Evolutionary conservation across 257 asterid species (phyloP).

Genomic region (Handroanthus guayacan): DNA sequence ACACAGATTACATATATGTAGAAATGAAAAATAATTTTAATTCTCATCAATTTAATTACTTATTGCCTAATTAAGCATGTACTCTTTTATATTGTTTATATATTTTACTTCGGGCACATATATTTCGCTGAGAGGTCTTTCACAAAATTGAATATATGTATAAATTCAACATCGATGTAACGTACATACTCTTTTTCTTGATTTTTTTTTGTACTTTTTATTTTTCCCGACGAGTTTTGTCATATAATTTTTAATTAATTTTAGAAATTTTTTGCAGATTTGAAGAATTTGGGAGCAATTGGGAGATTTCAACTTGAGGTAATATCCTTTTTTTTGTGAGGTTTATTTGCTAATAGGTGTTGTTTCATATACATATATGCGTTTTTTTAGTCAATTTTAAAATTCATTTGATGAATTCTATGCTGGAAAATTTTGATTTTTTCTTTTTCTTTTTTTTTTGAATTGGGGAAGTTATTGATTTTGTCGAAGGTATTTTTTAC

Average conservation of each 20-base stretch:
- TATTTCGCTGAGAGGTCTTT: neutral
- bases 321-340: neutral
- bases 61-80: neutral
- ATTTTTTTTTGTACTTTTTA: neutral
- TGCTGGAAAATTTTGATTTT: neutral
- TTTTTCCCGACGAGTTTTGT: neutral
- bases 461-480: neutral
- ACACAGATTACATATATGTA: neutral
- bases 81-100: neutral
- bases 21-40: neutral
- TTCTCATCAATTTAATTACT: neutral
- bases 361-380: neutral
- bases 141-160: neutral
- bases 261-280: neutral
- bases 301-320: neutral
- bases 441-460: neutral
- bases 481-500: neutral
- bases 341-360: neutral
- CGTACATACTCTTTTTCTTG: neutral
- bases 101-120: neutral
- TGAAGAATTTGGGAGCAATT: constrained; percentile 10
- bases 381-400: neutral
- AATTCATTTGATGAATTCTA: neutral
- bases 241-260: neutral
- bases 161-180: neutral